A percentile compares a stretch with the other conserved stretches of the same genome.
These are phyloP conservation scores for Catenaria anguillulae DNA, from an alignment of 371 early-diverging fungal species.

Conservation along the genomic window DNA sequence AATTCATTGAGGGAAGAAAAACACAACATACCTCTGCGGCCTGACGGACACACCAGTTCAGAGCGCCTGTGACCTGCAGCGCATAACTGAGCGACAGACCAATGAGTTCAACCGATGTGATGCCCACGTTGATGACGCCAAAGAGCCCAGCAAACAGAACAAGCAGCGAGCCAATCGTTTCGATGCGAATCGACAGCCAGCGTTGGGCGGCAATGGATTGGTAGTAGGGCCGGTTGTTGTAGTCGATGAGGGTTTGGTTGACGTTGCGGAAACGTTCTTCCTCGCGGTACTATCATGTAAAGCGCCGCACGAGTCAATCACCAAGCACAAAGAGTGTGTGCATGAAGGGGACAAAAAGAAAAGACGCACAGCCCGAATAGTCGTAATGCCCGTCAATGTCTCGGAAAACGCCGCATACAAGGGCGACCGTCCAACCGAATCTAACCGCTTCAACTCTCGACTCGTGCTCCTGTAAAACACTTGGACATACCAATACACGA, in stretches of 20 bases:
- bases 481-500: constrained; percentile 49
- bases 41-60: constrained; percentile 74
- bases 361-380: too few relatives aligned
- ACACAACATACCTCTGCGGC: constrained; percentile 6
- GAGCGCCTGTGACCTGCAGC: constrained; percentile 56
- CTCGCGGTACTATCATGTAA: constrained; percentile 5
- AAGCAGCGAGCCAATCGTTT: constrained; percentile 44
- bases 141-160: background rate
- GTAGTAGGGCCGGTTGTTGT: background rate
- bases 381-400: constrained; percentile 17
- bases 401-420: constrained; percentile 46
- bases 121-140: too few relatives aligned
- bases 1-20: too few relatives aligned
- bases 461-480: constrained; percentile 52
- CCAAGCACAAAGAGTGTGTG: too few relatives aligned
- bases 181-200: constrained; percentile 88
- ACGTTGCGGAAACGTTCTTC: background rate
- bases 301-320: too few relatives aligned
- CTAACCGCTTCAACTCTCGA: too few relatives aligned
- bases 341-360: too few relatives aligned
- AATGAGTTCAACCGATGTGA: constrained; percentile 41
- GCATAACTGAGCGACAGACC: constrained; percentile 80
- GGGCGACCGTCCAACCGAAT: constrained; percentile 63
- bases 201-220: background rate
- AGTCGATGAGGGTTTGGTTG: background rate